Percentiles rank a stretch among this genome's conserved stretches.
Conservation (phyloP, 768 basidiomycete genomes). For the Obba rivulosa region DNA sequence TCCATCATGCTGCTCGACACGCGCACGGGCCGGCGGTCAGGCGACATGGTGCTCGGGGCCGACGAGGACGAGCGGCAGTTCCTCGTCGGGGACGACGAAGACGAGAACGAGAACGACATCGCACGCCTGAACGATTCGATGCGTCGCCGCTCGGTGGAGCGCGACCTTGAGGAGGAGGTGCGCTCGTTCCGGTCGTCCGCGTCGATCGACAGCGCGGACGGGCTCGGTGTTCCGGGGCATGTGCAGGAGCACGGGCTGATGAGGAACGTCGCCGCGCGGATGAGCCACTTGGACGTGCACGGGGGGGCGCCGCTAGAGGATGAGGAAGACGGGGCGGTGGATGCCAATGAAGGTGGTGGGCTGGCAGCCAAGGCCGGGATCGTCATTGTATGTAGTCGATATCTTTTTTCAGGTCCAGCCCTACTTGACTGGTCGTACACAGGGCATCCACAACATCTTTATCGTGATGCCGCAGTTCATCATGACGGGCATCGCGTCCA, state of each 20-base stretch:
- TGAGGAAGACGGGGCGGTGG: constrained; percentile 16
- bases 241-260: constrained; percentile 22
- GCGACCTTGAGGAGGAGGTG: constrained; percentile 20
- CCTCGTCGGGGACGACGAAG: constrained; percentile 22
- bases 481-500: constrained; percentile 77
- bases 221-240: not conserved
- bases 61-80: constrained; percentile 26
- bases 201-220: constrained; percentile 17
- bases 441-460: constrained; percentile 96
- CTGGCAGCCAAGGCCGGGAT: constrained; percentile 85
- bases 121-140: not conserved
- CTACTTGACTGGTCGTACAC: not conserved
- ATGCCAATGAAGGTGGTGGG: constrained; percentile 19
- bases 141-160: not conserved
- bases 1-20: constrained; percentile 37
- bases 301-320: constrained; percentile 12
- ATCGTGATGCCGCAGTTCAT: constrained; percentile 94
- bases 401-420: not conserved
- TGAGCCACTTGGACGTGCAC: constrained; percentile 41
- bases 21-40: constrained; percentile 20
- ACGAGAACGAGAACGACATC: constrained; percentile 16
- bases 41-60: constrained; percentile 4
- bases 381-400: constrained; percentile 53
- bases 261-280: constrained; percentile 41
- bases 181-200: constrained; percentile 22